Base-by-base conservation (phyloP, 106 monocot genomes). In the Phalaenopsis equestris region DNA sequence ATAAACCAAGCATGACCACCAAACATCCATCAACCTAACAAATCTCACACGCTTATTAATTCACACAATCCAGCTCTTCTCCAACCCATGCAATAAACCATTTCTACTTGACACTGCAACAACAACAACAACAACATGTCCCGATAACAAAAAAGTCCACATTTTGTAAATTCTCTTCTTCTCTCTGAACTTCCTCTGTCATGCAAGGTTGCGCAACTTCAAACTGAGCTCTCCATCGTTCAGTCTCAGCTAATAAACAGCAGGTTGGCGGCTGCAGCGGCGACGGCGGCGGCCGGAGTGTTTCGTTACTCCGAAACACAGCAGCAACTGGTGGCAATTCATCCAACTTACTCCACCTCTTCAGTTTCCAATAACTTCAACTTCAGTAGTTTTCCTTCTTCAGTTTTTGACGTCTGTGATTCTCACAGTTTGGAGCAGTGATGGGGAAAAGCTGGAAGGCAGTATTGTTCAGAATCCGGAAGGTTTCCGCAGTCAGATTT, bases 191-290 rank as follows among this genome's bases (percentile, higher is more conserved):
- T 24, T 23, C 24, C 14, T 65, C n/a, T 70, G 70, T 38, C n/a
- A 21, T 80, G 58, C 78, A 85, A 95, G 95, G 93, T 95, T 49
- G 76, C 86, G 18, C 17, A 87, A 3, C 86, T 95, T 18, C 90
- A 91, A 82, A 81, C 88, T 1, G 92, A 95, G 92, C 86, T 95
- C 6, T 89, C 87, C 1, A 78, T 88, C 18, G 81, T 90, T 48
- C 85, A 88, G 52, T 84, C 86, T 1, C 90, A 93, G 75, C 89
- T 95, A 1, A 75, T 93, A 72, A 92, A 81, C 85, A 83, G 78
- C 78, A 86, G 80, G 79, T 55, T 89, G 79, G 84, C 90, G 11
- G 43, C 79, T 77, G 84, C 90, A 15, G 43, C 79, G 2, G 86
- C 84, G 1, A 80, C 10, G 30, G 30, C 30, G 30, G 30, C 30